A percentile compares a stretch with the other conserved stretches of the same genome.
Evolutionary conservation across 306 rosid genomes (phyloP).

Genomic region (Lathyrus aphaca): DNA sequence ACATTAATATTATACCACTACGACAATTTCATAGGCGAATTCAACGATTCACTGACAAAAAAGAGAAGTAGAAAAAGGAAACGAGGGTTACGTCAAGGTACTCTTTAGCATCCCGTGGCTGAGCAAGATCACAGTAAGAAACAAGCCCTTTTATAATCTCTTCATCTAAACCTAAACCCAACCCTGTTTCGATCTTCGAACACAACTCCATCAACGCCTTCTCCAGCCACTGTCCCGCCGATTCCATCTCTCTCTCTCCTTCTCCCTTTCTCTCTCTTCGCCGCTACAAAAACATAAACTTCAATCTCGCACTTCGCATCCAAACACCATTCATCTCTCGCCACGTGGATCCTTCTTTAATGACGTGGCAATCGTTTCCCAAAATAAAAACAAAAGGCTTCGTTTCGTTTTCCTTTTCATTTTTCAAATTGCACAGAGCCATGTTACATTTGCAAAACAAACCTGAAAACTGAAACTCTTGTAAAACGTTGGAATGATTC

Average conservation of each 20-base stretch:
- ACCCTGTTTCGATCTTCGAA: conserved; percentile 68
- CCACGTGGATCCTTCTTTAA: neutral
- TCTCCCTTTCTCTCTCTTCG: neutral
- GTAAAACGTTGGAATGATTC: conserved; percentile 64
- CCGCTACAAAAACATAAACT: neutral
- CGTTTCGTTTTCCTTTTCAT: neutral
- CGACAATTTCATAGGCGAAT: neutral
- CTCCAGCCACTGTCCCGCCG: conserved; percentile 85
- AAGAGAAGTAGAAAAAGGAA: neutral
- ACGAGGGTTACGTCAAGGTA: conserved; percentile 74
- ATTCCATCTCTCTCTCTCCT: neutral
- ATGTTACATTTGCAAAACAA: neutral
- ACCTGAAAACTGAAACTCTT: neutral
- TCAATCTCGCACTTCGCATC: neutral
- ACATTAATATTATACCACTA: neutral
- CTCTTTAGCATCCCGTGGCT: conserved; percentile 87
- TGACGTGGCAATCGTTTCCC: neutral
- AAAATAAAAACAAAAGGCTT: neutral
- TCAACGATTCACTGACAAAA: neutral
- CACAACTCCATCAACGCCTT: conserved; percentile 79
- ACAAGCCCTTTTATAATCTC: conserved; percentile 89
- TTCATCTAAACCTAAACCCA: conserved; percentile 66
- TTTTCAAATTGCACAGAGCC: neutral
- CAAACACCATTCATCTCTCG: neutral
- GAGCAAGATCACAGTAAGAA: conserved; percentile 86